Base-by-base conservation (phyloP, 768 basidiomycete genomes). In the Megacollybia marginata region DNA sequence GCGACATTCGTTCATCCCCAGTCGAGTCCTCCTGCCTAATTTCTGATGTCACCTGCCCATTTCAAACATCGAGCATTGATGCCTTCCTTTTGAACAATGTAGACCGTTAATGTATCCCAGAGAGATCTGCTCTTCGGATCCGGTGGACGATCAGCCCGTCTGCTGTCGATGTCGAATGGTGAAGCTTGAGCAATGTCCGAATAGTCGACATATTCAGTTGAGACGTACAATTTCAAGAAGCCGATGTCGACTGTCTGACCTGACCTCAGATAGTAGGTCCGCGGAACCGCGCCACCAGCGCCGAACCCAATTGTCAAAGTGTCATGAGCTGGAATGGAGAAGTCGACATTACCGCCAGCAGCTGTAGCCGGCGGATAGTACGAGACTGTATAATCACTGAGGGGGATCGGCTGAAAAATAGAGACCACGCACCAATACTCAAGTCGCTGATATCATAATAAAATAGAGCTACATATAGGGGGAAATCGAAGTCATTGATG, bases 271-370 rank as follows among this genome's bases (percentile, higher is more conserved):
- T 38, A 50, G 47, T 42, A 62, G 0, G 23, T 5, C 18, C 48
- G 52, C 12, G 62, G 62, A n/a, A 44, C 19, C 5, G 32, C 33
- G 23, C 60, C 62, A 19, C 43, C 56, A 2, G 49, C 8, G 7
- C 63, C 65, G 35, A 61, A 67, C n/a, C 65, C 66, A 5, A 67
- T 59, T 2, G 63, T 53, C n/a, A 62, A 50, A 3, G n/a, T n/a
- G n/a, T n/a, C n/a, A n/a, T n/a, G n/a, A n/a, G n/a, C n/a, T n/a
- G n/a, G n/a, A n/a, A n/a, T 23, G 28, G 35, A 44, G 10, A 19
- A 10, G 43, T 44, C 43, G 19, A 19, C 43, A 19, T 11, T 19
- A 10, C 43, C 43, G 10, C 18, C 20, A 10, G 18, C 11, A 19
- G 43, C 43, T 11, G 43, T 11, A 13, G 12, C 43, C 20, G 43